These are phyloP conservation scores for Amaranthus tricolor DNA, from an alignment of 179 eudicot genomes.

Conservation along the genomic window DNA sequence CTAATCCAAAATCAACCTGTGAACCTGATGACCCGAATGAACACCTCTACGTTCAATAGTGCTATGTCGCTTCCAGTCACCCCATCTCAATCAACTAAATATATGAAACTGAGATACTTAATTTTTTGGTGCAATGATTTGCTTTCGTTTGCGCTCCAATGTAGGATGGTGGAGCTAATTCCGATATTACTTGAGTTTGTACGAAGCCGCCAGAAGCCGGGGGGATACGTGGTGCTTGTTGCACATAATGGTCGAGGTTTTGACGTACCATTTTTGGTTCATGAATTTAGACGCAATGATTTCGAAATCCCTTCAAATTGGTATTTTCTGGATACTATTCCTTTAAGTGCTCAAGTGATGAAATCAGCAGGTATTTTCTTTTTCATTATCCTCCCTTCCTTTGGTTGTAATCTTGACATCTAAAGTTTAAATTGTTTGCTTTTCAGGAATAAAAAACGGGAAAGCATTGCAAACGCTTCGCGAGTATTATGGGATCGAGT, in stretches of 20 bases:
- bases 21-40: too few relatives aligned
- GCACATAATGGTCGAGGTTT: slow-evolving; percentile 73
- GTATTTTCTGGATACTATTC: slow-evolving; percentile 75
- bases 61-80: too few relatives aligned
- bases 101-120: slow-evolving; percentile 13
- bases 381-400: background rate
- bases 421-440: background rate
- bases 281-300: slow-evolving; percentile 57
- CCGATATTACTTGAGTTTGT: slow-evolving; percentile 70
- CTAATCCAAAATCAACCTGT: too few relatives aligned
- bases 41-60: too few relatives aligned
- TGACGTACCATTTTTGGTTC: slow-evolving; percentile 70
- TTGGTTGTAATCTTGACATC: background rate
- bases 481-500: slow-evolving; percentile 46
- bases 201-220: slow-evolving; percentile 71
- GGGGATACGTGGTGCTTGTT: slow-evolving; percentile 58
- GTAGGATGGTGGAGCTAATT: slow-evolving; percentile 84
- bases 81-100: background rate
- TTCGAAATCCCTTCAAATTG: slow-evolving; percentile 71
- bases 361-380: slow-evolving; percentile 56
- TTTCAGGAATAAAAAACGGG: slow-evolving; percentile 47
- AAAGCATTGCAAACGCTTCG: slow-evolving; percentile 51
- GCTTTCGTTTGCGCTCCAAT: slow-evolving; percentile 9
- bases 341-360: slow-evolving; percentile 58
- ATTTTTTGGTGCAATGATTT: slow-evolving; percentile 13